phyloP scores from a whole-genome alignment of 805 yeast genomes.

The Saturnispora ahearnii region DNA sequence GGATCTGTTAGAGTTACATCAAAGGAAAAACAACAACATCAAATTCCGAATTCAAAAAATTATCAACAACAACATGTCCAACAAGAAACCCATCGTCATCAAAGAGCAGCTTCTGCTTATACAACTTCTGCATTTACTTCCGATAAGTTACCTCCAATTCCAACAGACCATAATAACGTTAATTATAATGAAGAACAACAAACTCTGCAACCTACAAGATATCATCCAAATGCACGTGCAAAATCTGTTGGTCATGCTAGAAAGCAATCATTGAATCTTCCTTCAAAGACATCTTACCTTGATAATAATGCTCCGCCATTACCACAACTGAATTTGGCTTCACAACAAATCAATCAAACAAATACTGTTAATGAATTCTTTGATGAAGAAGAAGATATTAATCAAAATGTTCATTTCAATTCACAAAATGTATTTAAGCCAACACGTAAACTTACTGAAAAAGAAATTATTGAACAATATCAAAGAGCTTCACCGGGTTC shows the following conservation, averaged over 20 bases:
- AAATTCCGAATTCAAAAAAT: constrained; percentile 22
- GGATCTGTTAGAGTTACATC: constrained; percentile 55
- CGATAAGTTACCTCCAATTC: constrained; percentile 13
- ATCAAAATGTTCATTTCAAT: constrained; percentile 20
- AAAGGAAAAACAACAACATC: constrained; percentile 37
- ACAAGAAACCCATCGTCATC: constrained; percentile 24
- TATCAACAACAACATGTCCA: background rate
- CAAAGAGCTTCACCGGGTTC: constrained; percentile 59
- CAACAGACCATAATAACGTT: background rate
- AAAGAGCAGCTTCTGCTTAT: constrained; percentile 32
- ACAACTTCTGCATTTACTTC: constrained; percentile 23
- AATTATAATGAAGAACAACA: constrained; percentile 13
- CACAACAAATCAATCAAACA: constrained; percentile 20
- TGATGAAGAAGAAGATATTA: constrained; percentile 37
- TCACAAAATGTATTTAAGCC: constrained; percentile 18
- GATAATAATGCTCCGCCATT: constrained; percentile 34
- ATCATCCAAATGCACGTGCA: constrained; percentile 82
- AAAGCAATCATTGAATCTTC: constrained; percentile 44
- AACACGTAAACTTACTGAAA: constrained; percentile 32
- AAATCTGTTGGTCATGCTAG: constrained; percentile 78
- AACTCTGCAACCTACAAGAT: constrained; percentile 11
- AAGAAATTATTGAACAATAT: constrained; percentile 34
- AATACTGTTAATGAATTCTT: constrained; percentile 45
- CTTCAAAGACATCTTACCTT: constrained; percentile 14
- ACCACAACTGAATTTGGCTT: constrained; percentile 23